Evolutionary conservation across 805 yeast species (phyloP).

Genomic region (Hanseniaspora pseudoguilliermondii): DNA sequence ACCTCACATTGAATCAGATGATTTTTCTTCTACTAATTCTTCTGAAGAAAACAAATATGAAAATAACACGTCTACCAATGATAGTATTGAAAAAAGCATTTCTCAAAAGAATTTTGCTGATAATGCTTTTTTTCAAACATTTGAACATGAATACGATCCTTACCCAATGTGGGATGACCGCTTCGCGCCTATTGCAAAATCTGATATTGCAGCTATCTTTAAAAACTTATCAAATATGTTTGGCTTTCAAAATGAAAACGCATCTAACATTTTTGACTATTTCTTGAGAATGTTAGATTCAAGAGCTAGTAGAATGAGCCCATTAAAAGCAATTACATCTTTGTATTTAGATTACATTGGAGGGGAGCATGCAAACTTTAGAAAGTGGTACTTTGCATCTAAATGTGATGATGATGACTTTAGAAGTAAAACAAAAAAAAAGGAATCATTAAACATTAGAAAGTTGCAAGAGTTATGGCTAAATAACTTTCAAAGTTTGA

Average conservation of each 20-base stretch:
- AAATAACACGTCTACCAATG: not conserved
- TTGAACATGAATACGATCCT: conserved; percentile 34
- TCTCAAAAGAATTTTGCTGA: conserved; percentile 25
- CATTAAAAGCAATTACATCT: conserved; percentile 55
- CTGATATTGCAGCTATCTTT: conserved; percentile 46
- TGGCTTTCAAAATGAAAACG: conserved; percentile 75
- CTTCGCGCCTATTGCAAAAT: conserved; percentile 37
- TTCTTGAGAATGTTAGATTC: conserved; percentile 74
- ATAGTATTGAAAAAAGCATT: not conserved
- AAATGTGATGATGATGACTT: conserved; percentile 67
- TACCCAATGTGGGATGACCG: conserved; percentile 17
- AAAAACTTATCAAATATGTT: conserved; percentile 42
- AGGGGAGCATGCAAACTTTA: conserved; percentile 73
- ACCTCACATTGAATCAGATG: not conserved
- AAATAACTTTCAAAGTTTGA: conserved; percentile 18
- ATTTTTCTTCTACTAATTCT: not conserved
- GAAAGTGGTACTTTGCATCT: conserved; percentile 87
- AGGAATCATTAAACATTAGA: conserved; percentile 49
- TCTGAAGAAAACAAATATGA: not conserved
- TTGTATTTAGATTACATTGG: conserved; percentile 87
- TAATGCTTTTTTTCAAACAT: conserved; percentile 32
- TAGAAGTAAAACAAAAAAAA: conserved; percentile 58
- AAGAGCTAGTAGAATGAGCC: conserved; percentile 65
- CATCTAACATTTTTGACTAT: conserved; percentile 68
- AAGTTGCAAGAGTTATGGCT: conserved; percentile 3